Percentiles rank a stretch among this genome's conserved stretches.
These are phyloP conservation scores for Drechslerella dactyloides DNA, from an alignment of 2,329 filamentous ascomycete genomes.

Conservation along the genomic window DNA sequence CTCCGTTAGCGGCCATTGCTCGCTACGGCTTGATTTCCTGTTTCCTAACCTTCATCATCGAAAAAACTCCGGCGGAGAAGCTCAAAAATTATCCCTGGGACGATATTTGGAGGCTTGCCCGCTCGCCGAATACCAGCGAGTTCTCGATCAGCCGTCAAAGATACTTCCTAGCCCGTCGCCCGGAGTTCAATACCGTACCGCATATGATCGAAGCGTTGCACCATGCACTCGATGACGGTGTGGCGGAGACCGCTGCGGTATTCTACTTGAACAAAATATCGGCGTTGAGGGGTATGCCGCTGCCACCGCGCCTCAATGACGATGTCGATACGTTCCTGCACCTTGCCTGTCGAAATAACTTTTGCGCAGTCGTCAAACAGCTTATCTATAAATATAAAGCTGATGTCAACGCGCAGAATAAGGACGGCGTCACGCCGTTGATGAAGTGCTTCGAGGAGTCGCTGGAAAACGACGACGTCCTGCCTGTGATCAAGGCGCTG, in stretches of 20 bases:
- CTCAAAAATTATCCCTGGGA: slow-evolving; percentile 18
- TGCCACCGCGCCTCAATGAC: neutral
- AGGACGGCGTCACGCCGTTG: slow-evolving; percentile 22
- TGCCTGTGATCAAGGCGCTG: neutral
- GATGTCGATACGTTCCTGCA: slow-evolving; percentile 23
- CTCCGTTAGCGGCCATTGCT: too few relatives aligned
- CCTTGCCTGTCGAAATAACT: slow-evolving; percentile 11
- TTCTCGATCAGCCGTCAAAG: neutral
- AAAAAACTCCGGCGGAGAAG: neutral
- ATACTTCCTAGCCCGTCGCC: neutral
- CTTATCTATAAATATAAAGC: slow-evolving; percentile 2
- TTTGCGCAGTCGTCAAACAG: neutral
- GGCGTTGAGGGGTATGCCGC: neutral
- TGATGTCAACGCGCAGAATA: slow-evolving; percentile 24
- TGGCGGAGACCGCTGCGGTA: neutral
- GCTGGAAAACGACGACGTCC: neutral
- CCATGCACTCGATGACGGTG: too few relatives aligned
- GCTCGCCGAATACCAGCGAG: neutral
- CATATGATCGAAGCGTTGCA: slow-evolving; percentile 7
- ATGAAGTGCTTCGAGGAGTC: slow-evolving; percentile 19
- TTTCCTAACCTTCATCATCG: neutral
- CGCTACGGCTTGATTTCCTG: too few relatives aligned
- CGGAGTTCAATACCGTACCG: slow-evolving; percentile 16
- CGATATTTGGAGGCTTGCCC: slow-evolving; percentile 16
- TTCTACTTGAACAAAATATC: slow-evolving; percentile 15